A percentile compares a stretch with the other conserved stretches of the same genome.
Conservation (phyloP, 257 asterid species). For the Nicotiana attenuata region DNA sequence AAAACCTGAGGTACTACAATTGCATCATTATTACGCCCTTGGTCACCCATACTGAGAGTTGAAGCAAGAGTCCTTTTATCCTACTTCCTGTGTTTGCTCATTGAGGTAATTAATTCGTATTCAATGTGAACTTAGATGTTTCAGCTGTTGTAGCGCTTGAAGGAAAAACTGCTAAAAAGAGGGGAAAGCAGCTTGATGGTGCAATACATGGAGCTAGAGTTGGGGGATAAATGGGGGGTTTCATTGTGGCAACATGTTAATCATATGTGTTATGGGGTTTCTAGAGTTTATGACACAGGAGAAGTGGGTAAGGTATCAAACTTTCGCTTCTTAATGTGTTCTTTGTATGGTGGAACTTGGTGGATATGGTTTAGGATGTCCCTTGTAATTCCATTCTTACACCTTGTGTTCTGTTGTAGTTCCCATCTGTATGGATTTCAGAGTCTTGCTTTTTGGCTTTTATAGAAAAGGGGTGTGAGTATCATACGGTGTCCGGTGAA, state of each 20-base stretch:
- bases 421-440: constrained; percentile 6
- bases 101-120: constrained; percentile 24
- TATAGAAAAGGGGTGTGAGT: constrained; percentile 11
- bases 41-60: neutral
- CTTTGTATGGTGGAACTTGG: constrained; percentile 2
- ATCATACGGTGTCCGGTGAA: neutral
- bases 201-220: neutral
- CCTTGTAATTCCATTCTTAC: constrained; percentile 12
- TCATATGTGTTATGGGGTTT: constrained; percentile 26
- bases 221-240: neutral
- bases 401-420: constrained; percentile 11
- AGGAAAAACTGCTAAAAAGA: constrained; percentile 14
- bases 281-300: constrained; percentile 13
- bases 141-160: constrained; percentile 14
- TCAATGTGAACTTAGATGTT: constrained; percentile 22
- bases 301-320: constrained; percentile 5
- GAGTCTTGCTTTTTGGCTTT: constrained; percentile 19
- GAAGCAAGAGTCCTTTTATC: constrained; percentile 21
- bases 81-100: constrained; percentile 13
- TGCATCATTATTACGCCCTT: constrained; percentile 6
- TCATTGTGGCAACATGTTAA: constrained; percentile 14
- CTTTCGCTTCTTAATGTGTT: neutral
- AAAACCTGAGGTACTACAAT: neutral
- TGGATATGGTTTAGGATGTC: constrained; percentile 14
- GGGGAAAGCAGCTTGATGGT: constrained; percentile 6